Evolutionary conservation across 208 protist species (phyloP).

Genomic region (Wallacemonas rigidus): DNA sequence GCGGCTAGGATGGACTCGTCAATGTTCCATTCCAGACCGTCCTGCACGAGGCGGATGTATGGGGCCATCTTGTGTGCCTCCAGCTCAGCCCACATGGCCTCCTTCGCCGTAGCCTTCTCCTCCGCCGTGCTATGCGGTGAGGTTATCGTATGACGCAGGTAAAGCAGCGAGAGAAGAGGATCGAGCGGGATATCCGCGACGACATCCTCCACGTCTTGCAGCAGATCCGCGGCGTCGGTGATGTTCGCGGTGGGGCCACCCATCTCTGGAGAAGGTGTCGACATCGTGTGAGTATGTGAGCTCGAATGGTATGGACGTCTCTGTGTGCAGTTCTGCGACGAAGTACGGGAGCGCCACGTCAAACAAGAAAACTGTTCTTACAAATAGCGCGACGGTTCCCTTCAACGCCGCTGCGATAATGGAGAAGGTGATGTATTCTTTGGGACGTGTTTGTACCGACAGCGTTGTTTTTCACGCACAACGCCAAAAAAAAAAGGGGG

Average conservation of each 20-base stretch:
- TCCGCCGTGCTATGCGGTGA: slow-evolving; percentile 74
- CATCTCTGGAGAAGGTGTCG: slow-evolving; percentile 5
- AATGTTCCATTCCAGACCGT: slow-evolving; percentile 75
- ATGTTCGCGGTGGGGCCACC: neutral
- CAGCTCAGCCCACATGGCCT: slow-evolving; percentile 71
- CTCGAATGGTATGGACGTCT: no score
- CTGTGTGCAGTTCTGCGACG: no score
- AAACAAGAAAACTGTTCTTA: no score
- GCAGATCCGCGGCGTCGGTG: slow-evolving; percentile 30
- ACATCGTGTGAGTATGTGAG: slow-evolving; percentile 4
- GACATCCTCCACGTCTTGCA: slow-evolving; percentile 31
- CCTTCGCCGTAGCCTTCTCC: slow-evolving; percentile 72
- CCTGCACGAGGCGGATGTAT: slow-evolving; percentile 82
- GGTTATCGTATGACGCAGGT: slow-evolving; percentile 79
- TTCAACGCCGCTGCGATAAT: no score
- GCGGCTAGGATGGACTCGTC: slow-evolving; percentile 59
- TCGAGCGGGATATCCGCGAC: slow-evolving; percentile 62
- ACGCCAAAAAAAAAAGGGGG: no score
- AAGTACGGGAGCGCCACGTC: no score
- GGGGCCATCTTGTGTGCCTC: slow-evolving; percentile 87
- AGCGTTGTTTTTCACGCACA: no score
- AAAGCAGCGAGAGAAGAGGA: slow-evolving; percentile 81
- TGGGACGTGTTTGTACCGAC: no score
- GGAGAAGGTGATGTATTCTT: no score
- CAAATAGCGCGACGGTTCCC: no score